A percentile compares a stretch with the other conserved stretches of the same genome.
Conservation (phyloP, 371 early-diverging fungal genomes). For the Coemansia sp. region DNA sequence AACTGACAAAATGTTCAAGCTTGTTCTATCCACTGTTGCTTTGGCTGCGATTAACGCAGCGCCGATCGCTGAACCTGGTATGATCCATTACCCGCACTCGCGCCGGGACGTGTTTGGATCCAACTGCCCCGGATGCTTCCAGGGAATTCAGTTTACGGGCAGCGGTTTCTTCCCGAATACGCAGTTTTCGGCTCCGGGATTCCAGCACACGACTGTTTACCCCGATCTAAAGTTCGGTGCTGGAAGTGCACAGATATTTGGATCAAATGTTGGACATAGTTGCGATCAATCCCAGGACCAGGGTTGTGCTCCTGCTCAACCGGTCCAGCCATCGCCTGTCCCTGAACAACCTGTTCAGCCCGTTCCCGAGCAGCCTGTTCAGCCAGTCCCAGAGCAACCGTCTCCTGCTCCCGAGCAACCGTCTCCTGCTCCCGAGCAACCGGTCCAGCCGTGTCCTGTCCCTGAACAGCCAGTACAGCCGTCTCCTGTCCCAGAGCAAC, state of each 20-base stretch:
- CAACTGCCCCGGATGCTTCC: constrained; percentile 5
- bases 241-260: constrained; percentile 5
- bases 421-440: not conserved
- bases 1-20: constrained; percentile 14
- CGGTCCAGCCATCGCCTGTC: not conserved
- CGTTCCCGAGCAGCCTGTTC: not conserved
- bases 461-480: no score
- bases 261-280: not conserved
- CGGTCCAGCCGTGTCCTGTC: no score
- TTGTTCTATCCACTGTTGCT: not conserved
- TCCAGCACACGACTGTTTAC: constrained; percentile 19
- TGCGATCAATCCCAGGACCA: not conserved
- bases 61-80: not conserved
- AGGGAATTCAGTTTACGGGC: constrained; percentile 14
- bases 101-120: not conserved
- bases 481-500: no score
- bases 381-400: no score
- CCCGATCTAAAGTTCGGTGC: constrained; percentile 17
- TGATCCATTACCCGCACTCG: not conserved
- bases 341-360: not conserved
- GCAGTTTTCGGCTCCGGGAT: constrained; percentile 26
- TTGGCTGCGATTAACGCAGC: constrained; percentile 9
- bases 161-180: constrained; percentile 22
- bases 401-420: no score
- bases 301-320: constrained; percentile 1